Evolutionary conservation across 495 filamentous ascomycete genomes (phyloP), one percentile per base, ranked within the genome.

Genomic region (Penicillium silybi): DNA sequence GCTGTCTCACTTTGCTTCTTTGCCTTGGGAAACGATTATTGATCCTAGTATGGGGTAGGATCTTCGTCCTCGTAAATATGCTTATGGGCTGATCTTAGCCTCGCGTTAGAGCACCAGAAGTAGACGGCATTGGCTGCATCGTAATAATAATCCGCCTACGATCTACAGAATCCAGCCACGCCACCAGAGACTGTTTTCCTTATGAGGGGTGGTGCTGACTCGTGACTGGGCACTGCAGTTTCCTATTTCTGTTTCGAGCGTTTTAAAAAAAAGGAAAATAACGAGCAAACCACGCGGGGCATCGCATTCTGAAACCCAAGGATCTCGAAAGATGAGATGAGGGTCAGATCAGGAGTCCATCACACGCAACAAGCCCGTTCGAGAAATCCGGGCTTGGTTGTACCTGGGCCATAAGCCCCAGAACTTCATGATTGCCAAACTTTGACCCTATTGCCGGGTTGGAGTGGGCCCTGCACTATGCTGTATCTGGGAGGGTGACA

Each of bases 1-100:
- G 49, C 29, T 17, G 55, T 62, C 42, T 59, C 53, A 64, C 10
- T 48, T 57, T 47, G 9, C 54, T 55, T 56, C 57, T 59, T 50
- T 16, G 9, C 19, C 18, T 32, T 15, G 29, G 22, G 22, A 23
- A 6, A 23, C 22, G n/a, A n/a, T 23, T 32, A 13, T 13, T 13
- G 29, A 13, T 32, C 22, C 2, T 23, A 23, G 22, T 13, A 32
- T 13, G 29, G 11, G 11, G 11, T 13, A 3, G 1, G 13, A 13
- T 10, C 1, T 32, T 32, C 10, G 3, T 1, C 8, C 29, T 32
- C 29, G 29, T 32, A 32, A 32, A 13, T 11, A 32, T 32, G 26
- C 29, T 32, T 15, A 32, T 10, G 26, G 29, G 29, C 29, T 32
- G 29, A 39, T 47, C 32, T 9, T 38, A 11, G 34, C 11, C 34